Evolutionary conservation across 2,329 filamentous ascomycete species (phyloP).

Genomic region (Xylariaceae sp.): DNA sequence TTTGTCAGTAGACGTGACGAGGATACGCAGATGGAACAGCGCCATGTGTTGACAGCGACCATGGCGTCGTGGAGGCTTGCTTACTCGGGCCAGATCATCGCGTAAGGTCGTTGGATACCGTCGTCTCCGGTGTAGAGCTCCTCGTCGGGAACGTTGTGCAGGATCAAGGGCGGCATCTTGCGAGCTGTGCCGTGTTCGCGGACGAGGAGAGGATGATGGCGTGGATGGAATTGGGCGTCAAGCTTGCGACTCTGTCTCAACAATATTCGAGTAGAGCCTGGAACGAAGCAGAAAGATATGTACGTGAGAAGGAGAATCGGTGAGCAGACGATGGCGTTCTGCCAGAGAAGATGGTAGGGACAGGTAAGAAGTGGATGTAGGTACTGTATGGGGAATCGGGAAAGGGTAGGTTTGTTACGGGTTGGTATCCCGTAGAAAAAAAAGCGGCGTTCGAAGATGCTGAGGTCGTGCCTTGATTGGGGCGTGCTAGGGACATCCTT

Average conservation of each 20-base stretch:
- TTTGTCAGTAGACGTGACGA: constrained; percentile 15
- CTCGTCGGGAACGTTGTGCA: constrained; percentile 64
- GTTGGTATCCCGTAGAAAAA: background rate
- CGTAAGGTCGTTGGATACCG: constrained; percentile 60
- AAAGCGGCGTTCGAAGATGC: background rate
- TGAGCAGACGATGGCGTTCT: background rate
- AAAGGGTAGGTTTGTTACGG: background rate
- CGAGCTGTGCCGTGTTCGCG: constrained; percentile 2
- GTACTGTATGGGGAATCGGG: too few species aligned
- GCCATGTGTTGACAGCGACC: background rate
- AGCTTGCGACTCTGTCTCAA: background rate
- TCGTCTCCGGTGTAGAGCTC: constrained; percentile 62
- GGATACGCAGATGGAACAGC: background rate
- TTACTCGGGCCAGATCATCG: constrained; percentile 61
- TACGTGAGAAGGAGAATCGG: background rate
- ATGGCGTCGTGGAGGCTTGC: constrained; percentile 20
- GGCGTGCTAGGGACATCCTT: background rate
- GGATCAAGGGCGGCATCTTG: constrained; percentile 58
- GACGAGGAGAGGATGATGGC: background rate
- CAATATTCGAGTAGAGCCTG: background rate
- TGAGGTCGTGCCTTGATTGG: background rate
- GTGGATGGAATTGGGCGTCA: background rate
- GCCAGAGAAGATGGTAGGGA: background rate
- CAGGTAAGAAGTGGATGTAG: background rate
- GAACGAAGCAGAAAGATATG: background rate